A percentile compares a stretch with the other conserved stretches of the same genome.
Conservation (phyloP, 1,284 basidiomycete genomes). For the Puccinia horiana region DNA sequence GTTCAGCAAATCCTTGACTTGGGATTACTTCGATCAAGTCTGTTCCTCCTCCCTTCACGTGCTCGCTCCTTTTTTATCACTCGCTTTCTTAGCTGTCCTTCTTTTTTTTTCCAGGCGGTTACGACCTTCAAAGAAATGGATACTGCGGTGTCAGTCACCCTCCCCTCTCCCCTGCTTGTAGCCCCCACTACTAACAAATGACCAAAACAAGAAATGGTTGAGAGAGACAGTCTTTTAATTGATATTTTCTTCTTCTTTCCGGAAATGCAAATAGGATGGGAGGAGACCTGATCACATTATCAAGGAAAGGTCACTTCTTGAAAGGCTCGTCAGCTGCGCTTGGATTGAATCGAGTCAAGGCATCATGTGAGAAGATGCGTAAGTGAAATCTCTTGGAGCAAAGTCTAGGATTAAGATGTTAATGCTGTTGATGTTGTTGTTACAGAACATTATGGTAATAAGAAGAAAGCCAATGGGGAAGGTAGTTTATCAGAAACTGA, state of each 20-base stretch:
- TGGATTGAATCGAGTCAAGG: conserved; percentile 76
- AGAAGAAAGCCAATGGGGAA: conserved; percentile 42
- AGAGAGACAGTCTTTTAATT: background rate
- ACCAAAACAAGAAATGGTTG: background rate
- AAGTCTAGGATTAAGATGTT: no score
- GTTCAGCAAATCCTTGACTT: conserved; percentile 76
- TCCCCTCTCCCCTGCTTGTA: background rate
- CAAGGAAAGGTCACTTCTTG: conserved; percentile 82
- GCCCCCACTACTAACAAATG: background rate
- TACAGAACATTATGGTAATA: conserved; percentile 44
- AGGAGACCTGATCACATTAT: conserved; percentile 67
- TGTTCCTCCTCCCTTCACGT: background rate
- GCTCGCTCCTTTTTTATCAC: background rate
- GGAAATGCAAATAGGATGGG: background rate
- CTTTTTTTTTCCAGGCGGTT: conserved; percentile 64
- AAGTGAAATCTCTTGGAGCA: background rate
- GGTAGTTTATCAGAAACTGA: conserved; percentile 31
- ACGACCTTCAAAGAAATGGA: conserved; percentile 78
- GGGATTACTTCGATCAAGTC: conserved; percentile 70
- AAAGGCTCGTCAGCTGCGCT: conserved; percentile 92
- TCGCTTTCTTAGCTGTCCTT: background rate
- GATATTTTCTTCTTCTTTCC: background rate
- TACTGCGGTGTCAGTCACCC: conserved; percentile 68
- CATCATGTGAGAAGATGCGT: conserved; percentile 79
- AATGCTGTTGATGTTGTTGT: background rate